Evolutionary conservation across 768 basidiomycete species (phyloP), one percentile per base, ranked within the genome.

Genomic region (Clathrus columnatus): DNA sequence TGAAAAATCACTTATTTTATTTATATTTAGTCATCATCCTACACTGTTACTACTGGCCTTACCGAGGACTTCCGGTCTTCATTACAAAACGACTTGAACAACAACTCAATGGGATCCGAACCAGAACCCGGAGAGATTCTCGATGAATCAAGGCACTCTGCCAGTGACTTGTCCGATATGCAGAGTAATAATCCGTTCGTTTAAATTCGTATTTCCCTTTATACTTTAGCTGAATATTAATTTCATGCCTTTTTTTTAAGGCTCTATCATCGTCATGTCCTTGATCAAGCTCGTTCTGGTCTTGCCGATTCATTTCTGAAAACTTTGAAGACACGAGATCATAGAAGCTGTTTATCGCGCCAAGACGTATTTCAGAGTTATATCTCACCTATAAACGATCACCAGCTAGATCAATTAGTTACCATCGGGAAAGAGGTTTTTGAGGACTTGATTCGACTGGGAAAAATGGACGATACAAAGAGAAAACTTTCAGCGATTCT

Each of bases 401-500:
- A 20, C 18, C 26, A 47, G 21, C 29, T 55, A 17, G 29, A 41
- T 4, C 30, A 55, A 18, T 46, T 55, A 11, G 23, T 55, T 7
- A 14, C 24, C 10, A 28, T 48, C 8, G 54, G 54, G 43, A 55
- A 28, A 47, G 46, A 20, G 7, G 26, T 55, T n/a, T 27, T 55
- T 18, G 45, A 55, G 6, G 54, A 48, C 32, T 36, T 55, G 24
- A 55, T 16, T 20, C 41, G 51, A 21, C 2, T 44, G 2, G 51
- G 54, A 17, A 47, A 47, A 21, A 18, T 55, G 14, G 45, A 27
- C 24, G 54, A 55, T 5, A 20, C n/a, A 14, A 55, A 55, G 26
- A 44, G 54, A 27, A 55, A 48, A 47, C 24, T 43, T 11, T 36
- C 36, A 14, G 7, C 14, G 11, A 36, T n/a, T n/a, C n/a, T n/a